These are phyloP conservation scores for Myriosclerotinia curreyana DNA, from an alignment of 2,329 filamentous ascomycete genomes.

Conservation along the genomic window DNA sequence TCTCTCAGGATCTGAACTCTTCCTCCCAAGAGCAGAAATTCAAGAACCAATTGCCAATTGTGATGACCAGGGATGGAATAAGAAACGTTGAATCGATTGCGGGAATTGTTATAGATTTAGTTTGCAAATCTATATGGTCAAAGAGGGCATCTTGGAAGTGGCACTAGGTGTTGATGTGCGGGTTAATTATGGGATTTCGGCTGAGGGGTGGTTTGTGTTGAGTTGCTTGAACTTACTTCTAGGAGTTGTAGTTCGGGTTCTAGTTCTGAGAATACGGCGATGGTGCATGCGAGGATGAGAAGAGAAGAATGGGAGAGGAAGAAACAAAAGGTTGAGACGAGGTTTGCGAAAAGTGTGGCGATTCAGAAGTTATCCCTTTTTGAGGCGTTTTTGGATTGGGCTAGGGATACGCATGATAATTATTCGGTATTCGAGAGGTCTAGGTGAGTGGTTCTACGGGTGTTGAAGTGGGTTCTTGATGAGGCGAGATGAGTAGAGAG, in stretches of 20 bases:
- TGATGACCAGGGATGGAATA: constrained; percentile 35
- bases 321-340: background rate
- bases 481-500: background rate
- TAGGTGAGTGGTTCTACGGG: constrained; percentile 1
- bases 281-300: background rate
- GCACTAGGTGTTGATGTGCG: constrained; percentile 34
- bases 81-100: constrained; percentile 25
- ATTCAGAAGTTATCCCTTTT: constrained; percentile 38
- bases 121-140: constrained; percentile 21
- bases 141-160: constrained; percentile 37
- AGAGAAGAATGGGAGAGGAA: background rate
- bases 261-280: background rate
- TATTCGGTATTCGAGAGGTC: constrained; percentile 27
- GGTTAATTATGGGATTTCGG: constrained; percentile 32
- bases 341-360: constrained; percentile 34
- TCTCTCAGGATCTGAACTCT: constrained; percentile 31
- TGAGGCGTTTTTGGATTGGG: constrained; percentile 38
- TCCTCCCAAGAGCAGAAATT: constrained; percentile 25
- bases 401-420: constrained; percentile 37
- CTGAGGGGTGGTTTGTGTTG: constrained; percentile 36
- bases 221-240: constrained; percentile 32
- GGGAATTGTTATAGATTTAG: constrained; percentile 28
- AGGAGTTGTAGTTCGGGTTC: background rate
- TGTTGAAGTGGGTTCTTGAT: constrained; percentile 10
- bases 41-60: constrained; percentile 22